Evolutionary conservation across 768 basidiomycete genomes (phyloP).

Genomic region (Strobilomyces dryophilus): DNA sequence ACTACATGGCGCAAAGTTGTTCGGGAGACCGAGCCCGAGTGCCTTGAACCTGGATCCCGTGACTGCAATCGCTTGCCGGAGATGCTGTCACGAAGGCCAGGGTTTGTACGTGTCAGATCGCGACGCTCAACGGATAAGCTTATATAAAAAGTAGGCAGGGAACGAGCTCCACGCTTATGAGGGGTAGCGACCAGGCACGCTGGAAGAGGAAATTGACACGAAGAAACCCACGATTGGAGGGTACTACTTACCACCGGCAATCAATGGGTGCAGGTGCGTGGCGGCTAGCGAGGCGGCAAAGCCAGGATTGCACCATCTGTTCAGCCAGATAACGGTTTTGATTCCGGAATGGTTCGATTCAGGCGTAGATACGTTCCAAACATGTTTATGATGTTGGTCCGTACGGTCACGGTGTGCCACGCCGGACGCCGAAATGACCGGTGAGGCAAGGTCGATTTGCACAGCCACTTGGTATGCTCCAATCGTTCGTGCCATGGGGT

Average conservation of each 20-base stretch:
- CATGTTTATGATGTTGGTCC: neutral
- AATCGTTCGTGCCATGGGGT: neutral
- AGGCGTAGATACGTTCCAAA: neutral
- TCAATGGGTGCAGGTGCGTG: constrained; percentile 5
- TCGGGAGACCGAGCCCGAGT: neutral
- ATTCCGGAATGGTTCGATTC: neutral
- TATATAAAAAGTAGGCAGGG: neutral
- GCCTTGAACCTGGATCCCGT: neutral
- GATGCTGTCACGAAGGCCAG: neutral
- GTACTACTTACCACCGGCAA: neutral
- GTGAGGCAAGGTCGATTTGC: neutral
- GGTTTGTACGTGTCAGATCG: neutral
- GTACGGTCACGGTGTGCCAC: constrained; percentile 11
- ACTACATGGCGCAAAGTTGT: constrained; percentile 1
- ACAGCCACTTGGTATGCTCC: constrained; percentile 16
- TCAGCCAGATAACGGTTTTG: neutral
- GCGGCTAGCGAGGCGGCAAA: neutral
- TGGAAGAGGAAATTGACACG: constrained; percentile 2
- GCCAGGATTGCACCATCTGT: neutral
- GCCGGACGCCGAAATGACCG: neutral
- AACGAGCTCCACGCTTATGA: neutral
- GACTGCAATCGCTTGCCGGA: neutral
- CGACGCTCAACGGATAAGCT: neutral
- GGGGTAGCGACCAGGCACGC: constrained; percentile 5
- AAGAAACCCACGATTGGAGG: constrained; percentile 7